Evolutionary conservation across 352 stramenopile species (phyloP), one percentile per base, ranked within the genome.

Genomic region (Blastocystis sp.): DNA sequence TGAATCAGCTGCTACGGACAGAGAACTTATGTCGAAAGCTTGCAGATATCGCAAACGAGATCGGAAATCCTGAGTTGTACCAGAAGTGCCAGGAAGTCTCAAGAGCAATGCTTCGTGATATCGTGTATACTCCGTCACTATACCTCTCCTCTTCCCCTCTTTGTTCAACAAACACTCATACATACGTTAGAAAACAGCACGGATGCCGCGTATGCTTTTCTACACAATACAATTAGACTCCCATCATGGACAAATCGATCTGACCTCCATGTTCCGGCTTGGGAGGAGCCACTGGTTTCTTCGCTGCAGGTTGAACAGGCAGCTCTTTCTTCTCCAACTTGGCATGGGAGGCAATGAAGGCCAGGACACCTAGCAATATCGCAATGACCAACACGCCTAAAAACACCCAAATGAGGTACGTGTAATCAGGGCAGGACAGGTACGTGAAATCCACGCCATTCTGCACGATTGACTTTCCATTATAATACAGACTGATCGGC

Each of bases 1-100:
- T 99, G 0, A 96, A 99, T 90, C 96, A 99, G 91, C 92, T 98
- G 4, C 98, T 95, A 91, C 93, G 96, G 69, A 97, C 99, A 93
- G 95, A 99, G 20, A 92, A 39, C 9, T 15, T 79, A 1, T 75
- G 41, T 45, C 56, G 70, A 9, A 79, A 68, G 39, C 23, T 75
- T 9, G 70, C 15, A 13, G 73, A 79, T 55, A 79, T 91, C 59
- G 84, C 80, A 94, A 20, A 95, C 94, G 47, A 76, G 23, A 88
- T 88, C 41, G 97, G 97, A n/a, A 97, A 99, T 89, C 95, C 95
- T 15, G 95, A 94, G 0, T 92, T 99, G 5, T 98, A 97, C 89
- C 92, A 94, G 62, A 98, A 98, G 91, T 98, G 98, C 95, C 96
- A 99, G 91, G 94, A 95, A 55, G 96, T 96, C 2, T 98, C 94